These are phyloP conservation scores for Xylaria sp. DNA, from an alignment of 2,329 filamentous ascomycete genomes.

Conservation along the genomic window DNA sequence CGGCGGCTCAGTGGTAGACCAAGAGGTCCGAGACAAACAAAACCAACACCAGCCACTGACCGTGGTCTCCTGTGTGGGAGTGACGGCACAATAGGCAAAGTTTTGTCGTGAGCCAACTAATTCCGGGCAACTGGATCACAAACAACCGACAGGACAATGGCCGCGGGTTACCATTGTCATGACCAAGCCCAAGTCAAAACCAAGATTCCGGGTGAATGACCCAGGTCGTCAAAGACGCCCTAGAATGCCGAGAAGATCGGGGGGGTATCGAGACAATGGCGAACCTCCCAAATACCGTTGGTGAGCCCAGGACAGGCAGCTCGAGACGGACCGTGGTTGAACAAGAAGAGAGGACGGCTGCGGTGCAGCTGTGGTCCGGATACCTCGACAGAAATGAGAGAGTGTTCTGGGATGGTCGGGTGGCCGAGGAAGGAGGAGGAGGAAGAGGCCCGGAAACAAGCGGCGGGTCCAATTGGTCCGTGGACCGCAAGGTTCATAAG, in stretches of 20 bases:
- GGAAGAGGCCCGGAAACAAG: slow-evolving; percentile 13
- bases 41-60: slow-evolving; percentile 9
- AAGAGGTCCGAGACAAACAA: neutral
- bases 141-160: slow-evolving; percentile 25
- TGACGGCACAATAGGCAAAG: neutral
- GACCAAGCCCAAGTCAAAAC: slow-evolving; percentile 17
- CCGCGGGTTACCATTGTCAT: slow-evolving; percentile 26
- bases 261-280: slow-evolving; percentile 13
- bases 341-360: slow-evolving; percentile 14
- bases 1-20: neutral
- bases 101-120: neutral
- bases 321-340: neutral
- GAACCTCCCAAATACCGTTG: neutral
- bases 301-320: neutral
- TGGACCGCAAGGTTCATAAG: slow-evolving; percentile 6
- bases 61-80: neutral
- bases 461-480: slow-evolving; percentile 17
- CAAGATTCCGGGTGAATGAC: neutral
- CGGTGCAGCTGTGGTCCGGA: slow-evolving; percentile 17
- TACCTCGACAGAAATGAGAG: slow-evolving; percentile 21
- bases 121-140: slow-evolving; percentile 23
- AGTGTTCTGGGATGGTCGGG: slow-evolving; percentile 3
- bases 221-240: slow-evolving; percentile 1
- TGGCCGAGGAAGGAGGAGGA: slow-evolving; percentile 16
- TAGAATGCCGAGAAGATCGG: no score